Conservation (phyloP, 2,329 filamentous ascomycete species). For the Calonectria pseudoturangicola region DNA sequence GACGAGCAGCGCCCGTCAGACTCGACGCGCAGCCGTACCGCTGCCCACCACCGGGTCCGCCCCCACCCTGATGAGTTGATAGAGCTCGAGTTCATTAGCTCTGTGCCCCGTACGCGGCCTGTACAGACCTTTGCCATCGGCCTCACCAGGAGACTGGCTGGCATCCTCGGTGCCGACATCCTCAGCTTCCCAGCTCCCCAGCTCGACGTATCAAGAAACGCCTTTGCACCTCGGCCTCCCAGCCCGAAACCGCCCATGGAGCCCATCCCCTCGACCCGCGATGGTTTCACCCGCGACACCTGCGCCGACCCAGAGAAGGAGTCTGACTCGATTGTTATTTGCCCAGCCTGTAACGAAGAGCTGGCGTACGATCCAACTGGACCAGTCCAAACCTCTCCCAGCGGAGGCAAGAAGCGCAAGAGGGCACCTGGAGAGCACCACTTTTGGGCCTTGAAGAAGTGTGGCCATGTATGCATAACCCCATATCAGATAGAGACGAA, state of each 20-base stretch:
- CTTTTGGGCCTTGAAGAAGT: constrained; percentile 93
- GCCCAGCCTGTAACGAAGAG: constrained; percentile 90
- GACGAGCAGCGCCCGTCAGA: constrained; percentile 56
- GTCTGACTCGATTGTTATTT: constrained; percentile 84
- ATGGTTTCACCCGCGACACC: constrained; percentile 89
- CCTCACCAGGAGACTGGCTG: constrained; percentile 53
- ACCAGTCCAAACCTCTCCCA: constrained; percentile 47
- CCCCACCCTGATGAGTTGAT: constrained; percentile 51
- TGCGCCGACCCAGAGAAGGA: constrained; percentile 59
- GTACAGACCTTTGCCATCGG: constrained; percentile 48
- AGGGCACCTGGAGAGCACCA: constrained; percentile 80
- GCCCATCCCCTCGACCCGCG: constrained; percentile 76
- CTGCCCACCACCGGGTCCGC: constrained; percentile 32
- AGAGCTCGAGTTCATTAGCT: constrained; percentile 51
- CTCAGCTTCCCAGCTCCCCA: constrained; percentile 49
- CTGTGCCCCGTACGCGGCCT: constrained; percentile 38
- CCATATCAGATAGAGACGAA: not conserved
- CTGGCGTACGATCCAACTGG: constrained; percentile 81
- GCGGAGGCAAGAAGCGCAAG: constrained; percentile 64
- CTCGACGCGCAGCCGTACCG: constrained; percentile 42
- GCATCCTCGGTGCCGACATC: constrained; percentile 51
- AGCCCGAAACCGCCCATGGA: constrained; percentile 72
- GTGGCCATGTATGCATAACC: constrained; percentile 84
- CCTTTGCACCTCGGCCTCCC: constrained; percentile 57
- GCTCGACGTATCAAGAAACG: constrained; percentile 54